Evolutionary conservation across 2,329 filamentous ascomycete species (phyloP), one percentile per base, ranked within the genome.

Genomic region (Talaromyces amestolkiae): DNA sequence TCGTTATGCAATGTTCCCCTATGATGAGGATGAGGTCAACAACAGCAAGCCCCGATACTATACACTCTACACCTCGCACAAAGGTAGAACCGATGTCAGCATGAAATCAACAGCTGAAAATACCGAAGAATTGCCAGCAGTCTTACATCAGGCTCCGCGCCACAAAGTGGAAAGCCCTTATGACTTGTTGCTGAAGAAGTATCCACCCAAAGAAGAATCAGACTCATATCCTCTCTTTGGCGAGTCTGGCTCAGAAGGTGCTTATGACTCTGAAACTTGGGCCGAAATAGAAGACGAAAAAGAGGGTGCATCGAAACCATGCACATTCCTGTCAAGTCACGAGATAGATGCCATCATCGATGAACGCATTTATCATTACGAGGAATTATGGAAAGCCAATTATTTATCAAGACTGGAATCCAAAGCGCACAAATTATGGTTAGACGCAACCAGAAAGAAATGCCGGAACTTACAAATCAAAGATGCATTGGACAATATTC

Each of bases 381-480:
- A 82, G 58, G 72, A 77, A 3, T 74, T 76, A 4, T 94, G 91
- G 90, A 76, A 77, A n/a, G 74, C 80, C n/a, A 79, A 77, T 1
- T 87, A 87, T 68, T 79, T 86, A 7, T 84, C 86, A 0, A 85
- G 80, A 61, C 78, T 86, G 15, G 78, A 86, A 64, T 74, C 74
- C 5, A 87, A 83, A 65, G 90, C 89, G 0, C 84, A 86, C 71
- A 76, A 73, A 3, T 69, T 90, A 2, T 96, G 91, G 92, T 73
- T 75, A 27, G 76, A 81, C 45, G 86, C 86, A 35, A 11, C 53
- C 22, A 76, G 49, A 77, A 78, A 68, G 39, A 75, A 68, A 70
- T 75, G 73, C 69, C 78, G 78, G 37, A 75, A 77, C 13, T 64
- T 68, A 1, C 77, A 83, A 31, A 82, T 89, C 19, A 73, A 78